Base-by-base conservation (phyloP, 2,329 filamentous ascomycete species). In the Trichophyton schoenleinii region DNA sequence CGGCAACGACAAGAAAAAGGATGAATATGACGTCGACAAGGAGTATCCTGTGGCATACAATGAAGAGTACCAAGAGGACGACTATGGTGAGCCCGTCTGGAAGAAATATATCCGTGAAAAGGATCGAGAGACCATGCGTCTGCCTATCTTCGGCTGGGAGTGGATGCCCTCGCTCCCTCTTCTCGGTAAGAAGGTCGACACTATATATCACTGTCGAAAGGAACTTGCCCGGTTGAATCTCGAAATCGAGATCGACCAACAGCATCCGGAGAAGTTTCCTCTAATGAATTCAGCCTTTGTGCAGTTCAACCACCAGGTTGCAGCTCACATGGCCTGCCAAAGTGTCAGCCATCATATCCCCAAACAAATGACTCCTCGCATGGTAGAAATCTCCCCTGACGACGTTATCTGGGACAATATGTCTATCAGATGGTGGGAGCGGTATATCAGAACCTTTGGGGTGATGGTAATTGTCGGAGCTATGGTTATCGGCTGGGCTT, bases 401-500 rank as follows among this genome's bases (percentile, higher is more conserved):
- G 91, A 97, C 70, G 90, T 99, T 7, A 81, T 95, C 46, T 99
- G 94, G 94, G 89, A 95, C 66, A 99, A 99, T 70, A 92, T 99
- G 86, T 91, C 90, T 0, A 87, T 96, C 67, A 85, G 82, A 60
- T 97, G 94, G 92, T 97, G 91, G 91, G 86, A 92, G 64, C 83
- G 87, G 61, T 96, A 92, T 80, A 69, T 90, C 34, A 83, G 90
- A 31, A 85, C 85, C 1, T 81, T 78, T 41, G 71, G 87, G 7
- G 86, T 92, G 9, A 75, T 89, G 34, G 73, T 77, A 6, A 67
- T 87, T 25, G 86, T 95, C 6, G 72, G 80, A 41, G 88, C 80
- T 4, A 90, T 97, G 81, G 83, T 95, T 58, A 79, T 96, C 65
- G 81, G 94, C 20, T 99, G 91, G 89, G 88, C 91, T 52, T 84